Conservation (phyloP, 1,284 basidiomycete species). For the Apiotrichum domesticum region DNA sequence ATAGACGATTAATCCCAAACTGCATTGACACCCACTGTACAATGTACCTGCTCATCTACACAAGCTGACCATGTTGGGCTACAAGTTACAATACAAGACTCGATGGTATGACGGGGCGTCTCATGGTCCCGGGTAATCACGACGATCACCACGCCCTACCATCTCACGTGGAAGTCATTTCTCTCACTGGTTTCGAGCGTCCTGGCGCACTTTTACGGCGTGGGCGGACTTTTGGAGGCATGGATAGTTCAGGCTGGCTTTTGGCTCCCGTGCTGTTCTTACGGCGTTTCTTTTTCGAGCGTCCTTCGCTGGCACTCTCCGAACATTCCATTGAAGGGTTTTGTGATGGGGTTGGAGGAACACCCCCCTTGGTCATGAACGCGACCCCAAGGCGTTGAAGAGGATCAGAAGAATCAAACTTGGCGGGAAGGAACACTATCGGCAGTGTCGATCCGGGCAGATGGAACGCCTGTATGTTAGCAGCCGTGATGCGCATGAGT, state of each 20-base stretch:
- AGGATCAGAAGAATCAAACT: slow-evolving; percentile 39
- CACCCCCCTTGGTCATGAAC: slow-evolving; percentile 39
- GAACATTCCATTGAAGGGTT: not conserved
- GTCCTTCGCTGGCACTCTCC: not conserved
- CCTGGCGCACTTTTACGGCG: not conserved
- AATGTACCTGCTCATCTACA: too few species aligned
- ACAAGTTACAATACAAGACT: too few species aligned
- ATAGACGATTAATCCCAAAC: too few species aligned
- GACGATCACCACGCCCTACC: too few species aligned
- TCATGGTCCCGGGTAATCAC: too few species aligned
- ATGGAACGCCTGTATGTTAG: slow-evolving; percentile 34
- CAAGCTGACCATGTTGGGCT: too few species aligned
- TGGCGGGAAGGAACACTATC: slow-evolving; percentile 42
- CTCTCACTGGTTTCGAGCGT: not conserved
- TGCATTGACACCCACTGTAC: too few species aligned
- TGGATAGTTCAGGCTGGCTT: not conserved
- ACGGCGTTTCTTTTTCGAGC: too few species aligned
- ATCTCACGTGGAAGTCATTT: too few species aligned
- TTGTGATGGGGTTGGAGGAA: slow-evolving; percentile 9
- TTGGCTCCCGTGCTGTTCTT: not conserved
- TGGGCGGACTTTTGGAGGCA: too few species aligned
- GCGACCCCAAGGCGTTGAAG: slow-evolving; percentile 41
- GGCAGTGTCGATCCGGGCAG: slow-evolving; percentile 30
- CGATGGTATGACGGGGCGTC: too few species aligned
- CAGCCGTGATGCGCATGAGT: not conserved